These are phyloP conservation scores for Hypholoma fasciculare DNA, from an alignment of 768 basidiomycete species.

Conservation along the genomic window DNA sequence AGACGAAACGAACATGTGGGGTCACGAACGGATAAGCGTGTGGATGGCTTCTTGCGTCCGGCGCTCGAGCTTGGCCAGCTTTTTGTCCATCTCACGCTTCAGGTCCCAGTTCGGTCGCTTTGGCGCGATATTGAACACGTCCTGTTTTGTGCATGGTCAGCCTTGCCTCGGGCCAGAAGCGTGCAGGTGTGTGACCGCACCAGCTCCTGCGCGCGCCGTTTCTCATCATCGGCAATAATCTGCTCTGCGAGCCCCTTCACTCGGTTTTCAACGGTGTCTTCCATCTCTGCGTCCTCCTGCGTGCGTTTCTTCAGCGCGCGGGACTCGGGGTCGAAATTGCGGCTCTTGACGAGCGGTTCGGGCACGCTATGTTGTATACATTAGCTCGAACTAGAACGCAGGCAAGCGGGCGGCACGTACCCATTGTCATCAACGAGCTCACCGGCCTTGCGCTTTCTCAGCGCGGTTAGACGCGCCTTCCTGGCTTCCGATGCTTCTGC, in stretches of 20 bases:
- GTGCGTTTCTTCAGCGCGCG: conserved; percentile 72
- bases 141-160: conserved; percentile 43
- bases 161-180: neutral
- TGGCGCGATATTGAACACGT: conserved; percentile 96
- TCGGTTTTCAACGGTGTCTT: conserved; percentile 87
- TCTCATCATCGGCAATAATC: conserved; percentile 87
- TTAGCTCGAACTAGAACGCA: neutral
- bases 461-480: conserved; percentile 77
- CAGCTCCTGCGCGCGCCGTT: conserved; percentile 82
- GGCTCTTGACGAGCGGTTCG: conserved; percentile 58
- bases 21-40: conserved; percentile 81
- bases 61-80: conserved; percentile 83
- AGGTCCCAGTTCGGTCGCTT: conserved; percentile 97
- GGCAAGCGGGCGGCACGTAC: conserved; percentile 26
- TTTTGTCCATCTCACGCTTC: conserved; percentile 92
- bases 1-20: neutral
- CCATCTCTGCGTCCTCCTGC: conserved; percentile 53
- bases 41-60: conserved; percentile 93
- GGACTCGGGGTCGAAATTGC: conserved; percentile 92
- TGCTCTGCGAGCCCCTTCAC: conserved; percentile 82
- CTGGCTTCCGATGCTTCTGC: conserved; percentile 78
- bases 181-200: conserved; percentile 42
- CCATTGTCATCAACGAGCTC: conserved; percentile 43
- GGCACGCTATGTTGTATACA: conserved; percentile 20
- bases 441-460: conserved; percentile 72